Evolutionary conservation across 176 grass and related monocot species (phyloP).

Genomic region (Aegilops longissima): DNA sequence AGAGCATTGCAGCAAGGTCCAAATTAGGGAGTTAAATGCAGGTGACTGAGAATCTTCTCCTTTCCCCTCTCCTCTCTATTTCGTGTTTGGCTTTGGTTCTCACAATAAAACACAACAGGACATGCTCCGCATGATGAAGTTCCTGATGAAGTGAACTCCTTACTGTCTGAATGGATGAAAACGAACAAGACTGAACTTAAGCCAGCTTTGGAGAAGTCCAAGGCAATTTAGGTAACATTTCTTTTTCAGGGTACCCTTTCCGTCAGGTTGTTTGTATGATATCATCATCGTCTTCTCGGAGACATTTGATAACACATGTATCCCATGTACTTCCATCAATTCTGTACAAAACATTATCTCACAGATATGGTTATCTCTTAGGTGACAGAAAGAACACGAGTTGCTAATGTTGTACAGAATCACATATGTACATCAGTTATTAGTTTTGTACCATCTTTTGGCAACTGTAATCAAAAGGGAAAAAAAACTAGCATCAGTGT

Average conservation of each 20-base stretch:
- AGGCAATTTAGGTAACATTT: slow-evolving; percentile 41
- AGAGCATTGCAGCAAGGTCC: slow-evolving; percentile 62
- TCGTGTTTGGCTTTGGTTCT: background rate
- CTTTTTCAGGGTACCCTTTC: background rate
- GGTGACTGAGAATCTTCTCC: slow-evolving; percentile 38
- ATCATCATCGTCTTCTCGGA: background rate
- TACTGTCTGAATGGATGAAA: slow-evolving; percentile 64
- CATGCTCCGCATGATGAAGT: slow-evolving; percentile 93
- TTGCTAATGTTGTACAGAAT: background rate
- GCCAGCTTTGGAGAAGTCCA: slow-evolving; percentile 38
- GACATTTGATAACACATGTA: slow-evolving; percentile 7
- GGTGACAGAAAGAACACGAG: background rate
- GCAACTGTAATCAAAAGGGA: background rate
- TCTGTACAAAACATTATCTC: background rate
- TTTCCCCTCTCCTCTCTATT: slow-evolving; percentile 3
- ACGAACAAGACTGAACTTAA: slow-evolving; percentile 41
- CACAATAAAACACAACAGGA: slow-evolving; percentile 44
- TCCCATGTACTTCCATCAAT: slow-evolving; percentile 2
- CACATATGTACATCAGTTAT: background rate
- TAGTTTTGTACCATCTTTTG: slow-evolving; percentile 10
- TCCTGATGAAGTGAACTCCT: slow-evolving; percentile 69
- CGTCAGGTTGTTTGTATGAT: slow-evolving; percentile 15
- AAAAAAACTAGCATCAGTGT: background rate
- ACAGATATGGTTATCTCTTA: background rate
- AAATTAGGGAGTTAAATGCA: slow-evolving; percentile 70